Evolutionary conservation across 164 flowering plant genomes (phyloP), one percentile per base, ranked within the genome.

Genomic region (Annona squamosa): DNA sequence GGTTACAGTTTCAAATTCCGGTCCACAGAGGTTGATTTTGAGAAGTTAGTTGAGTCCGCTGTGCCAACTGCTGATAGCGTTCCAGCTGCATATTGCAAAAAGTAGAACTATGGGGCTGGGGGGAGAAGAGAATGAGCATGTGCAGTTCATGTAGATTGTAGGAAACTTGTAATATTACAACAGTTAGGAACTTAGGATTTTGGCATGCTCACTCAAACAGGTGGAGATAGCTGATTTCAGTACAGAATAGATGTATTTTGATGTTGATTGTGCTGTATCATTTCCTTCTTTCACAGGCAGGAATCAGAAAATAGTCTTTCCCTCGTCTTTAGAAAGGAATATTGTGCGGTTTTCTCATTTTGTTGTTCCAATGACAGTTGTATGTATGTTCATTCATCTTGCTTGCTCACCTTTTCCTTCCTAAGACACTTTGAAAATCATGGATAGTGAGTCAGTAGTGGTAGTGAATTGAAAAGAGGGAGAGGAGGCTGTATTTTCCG

Each of bases 21-120:
- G 68, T 82, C 90, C 0, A 78, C 84, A 26, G 89, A 86, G 77
- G 81, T 88, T 65, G 90, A 90, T 73, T 88, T 77, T 52, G 92
- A 87, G 61, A 83, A 85, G 74, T 77, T 88, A 71, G 82, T 90
- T 87, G 89, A 86, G 72, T 77, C 83, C 17, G 57, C 79, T 42
- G 68, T 68, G 3, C 59, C 59, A 9, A 12, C 73, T 19, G 19
- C 71, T 72, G 79, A 69, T 68, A 46, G 67, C 41, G 69, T 78
- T 7, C 77, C 76, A 63, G n/a, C 17, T 18, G 56, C 46, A n/a
- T 76, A 69, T 3, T 88, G 85, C 67, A 84, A 74, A 79, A 84
- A 86, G 77, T 79, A 48, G 45, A 82, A 80, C 69, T 77, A 0
- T 26, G 37, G 37, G 37, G 37, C 37, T 26, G 37, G 64, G 77